These are phyloP conservation scores for Fusarium sp. DNA, from an alignment of 2,329 filamentous ascomycete species.

Conservation along the genomic window DNA sequence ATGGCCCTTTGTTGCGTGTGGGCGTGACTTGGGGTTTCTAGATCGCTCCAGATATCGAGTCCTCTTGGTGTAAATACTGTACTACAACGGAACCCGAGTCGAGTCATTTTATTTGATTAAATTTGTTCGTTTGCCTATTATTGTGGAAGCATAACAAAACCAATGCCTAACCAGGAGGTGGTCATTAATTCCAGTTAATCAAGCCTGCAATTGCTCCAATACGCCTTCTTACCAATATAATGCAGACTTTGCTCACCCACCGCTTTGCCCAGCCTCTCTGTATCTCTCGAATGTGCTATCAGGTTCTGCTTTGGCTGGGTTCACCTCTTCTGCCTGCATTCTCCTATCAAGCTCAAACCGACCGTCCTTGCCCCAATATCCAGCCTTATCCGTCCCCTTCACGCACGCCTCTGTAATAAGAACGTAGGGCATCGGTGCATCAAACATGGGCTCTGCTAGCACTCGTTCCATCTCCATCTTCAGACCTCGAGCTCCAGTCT, in stretches of 20 bases:
- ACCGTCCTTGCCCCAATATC: slow-evolving; percentile 78
- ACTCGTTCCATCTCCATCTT: slow-evolving; percentile 86
- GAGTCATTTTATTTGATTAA: slow-evolving; percentile 52
- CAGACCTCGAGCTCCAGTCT: slow-evolving; percentile 83
- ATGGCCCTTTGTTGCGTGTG: slow-evolving; percentile 48
- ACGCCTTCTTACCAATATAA: slow-evolving; percentile 8
- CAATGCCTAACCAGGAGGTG: slow-evolving; percentile 30
- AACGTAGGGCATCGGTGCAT: slow-evolving; percentile 81
- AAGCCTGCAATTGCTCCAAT: slow-evolving; percentile 34
- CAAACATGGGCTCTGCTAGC: slow-evolving; percentile 84
- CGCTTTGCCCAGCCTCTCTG: slow-evolving; percentile 63
- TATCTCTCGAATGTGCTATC: slow-evolving; percentile 57
- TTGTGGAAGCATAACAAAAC: slow-evolving; percentile 26
- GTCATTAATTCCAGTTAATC: slow-evolving; percentile 25
- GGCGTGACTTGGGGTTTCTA: slow-evolving; percentile 50
- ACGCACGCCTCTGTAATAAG: slow-evolving; percentile 80
- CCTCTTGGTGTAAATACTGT: slow-evolving; percentile 60
- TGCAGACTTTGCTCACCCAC: slow-evolving; percentile 54
- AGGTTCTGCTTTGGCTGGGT: slow-evolving; percentile 35
- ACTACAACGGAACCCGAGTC: slow-evolving; percentile 57
- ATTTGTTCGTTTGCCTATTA: slow-evolving; percentile 42
- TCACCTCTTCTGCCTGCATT: slow-evolving; percentile 72
- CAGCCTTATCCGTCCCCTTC: slow-evolving; percentile 69
- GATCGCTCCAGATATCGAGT: slow-evolving; percentile 50
- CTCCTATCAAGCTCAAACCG: slow-evolving; percentile 76